Conservation (phyloP, 1,139 yeast genomes). For the Taphrina populina region DNA sequence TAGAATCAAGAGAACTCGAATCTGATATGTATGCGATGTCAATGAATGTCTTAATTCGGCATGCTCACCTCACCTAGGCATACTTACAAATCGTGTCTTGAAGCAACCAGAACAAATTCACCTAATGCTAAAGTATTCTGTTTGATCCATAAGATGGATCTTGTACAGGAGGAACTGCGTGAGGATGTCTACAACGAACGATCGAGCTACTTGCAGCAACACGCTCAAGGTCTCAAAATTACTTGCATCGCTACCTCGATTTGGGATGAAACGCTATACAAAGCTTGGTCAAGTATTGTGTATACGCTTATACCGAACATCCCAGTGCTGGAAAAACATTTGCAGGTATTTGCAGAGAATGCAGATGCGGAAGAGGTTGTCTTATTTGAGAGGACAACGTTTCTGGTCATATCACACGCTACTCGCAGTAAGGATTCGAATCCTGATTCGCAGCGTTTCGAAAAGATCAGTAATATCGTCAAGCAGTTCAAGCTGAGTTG, state of each 20-base stretch:
- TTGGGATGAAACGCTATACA: conserved; percentile 92
- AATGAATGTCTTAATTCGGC: neutral
- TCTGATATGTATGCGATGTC: conserved; percentile 61
- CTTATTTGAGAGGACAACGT: conserved; percentile 88
- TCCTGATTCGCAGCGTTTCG: conserved; percentile 86
- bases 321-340: conserved; percentile 71
- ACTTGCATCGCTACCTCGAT: conserved; percentile 92
- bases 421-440: conserved; percentile 41
- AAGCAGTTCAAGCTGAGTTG: conserved; percentile 94
- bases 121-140: conserved; percentile 93
- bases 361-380: conserved; percentile 88
- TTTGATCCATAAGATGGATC: conserved; percentile 90
- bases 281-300: conserved; percentile 94
- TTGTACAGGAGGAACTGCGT: conserved; percentile 82
- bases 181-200: conserved; percentile 56
- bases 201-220: conserved; percentile 43
- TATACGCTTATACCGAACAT: conserved; percentile 94
- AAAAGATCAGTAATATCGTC: conserved; percentile 88
- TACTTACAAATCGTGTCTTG: conserved; percentile 79
- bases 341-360: conserved; percentile 69
- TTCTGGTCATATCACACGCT: conserved; percentile 74
- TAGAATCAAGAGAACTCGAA: conserved; percentile 84
- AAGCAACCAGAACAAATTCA: conserved; percentile 76
- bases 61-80: conserved; percentile 47
- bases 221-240: conserved; percentile 77